Evolutionary conservation across 495 filamentous ascomycete genomes (phyloP).

Genomic region (Tuber calosporum): DNA sequence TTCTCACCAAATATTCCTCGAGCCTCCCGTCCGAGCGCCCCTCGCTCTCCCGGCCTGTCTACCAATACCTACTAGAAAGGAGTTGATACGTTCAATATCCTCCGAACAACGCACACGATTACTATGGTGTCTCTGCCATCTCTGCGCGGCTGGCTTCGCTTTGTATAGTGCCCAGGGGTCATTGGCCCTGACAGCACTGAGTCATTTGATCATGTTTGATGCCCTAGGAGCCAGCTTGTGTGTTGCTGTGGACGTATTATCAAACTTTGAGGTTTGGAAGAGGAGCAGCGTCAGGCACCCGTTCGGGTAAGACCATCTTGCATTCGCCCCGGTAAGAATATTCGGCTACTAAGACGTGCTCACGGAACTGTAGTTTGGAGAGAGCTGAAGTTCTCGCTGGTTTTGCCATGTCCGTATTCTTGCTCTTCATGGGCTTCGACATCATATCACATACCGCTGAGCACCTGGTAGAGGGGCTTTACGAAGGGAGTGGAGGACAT

Average conservation of each 20-base stretch:
- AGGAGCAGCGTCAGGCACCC: slow-evolving; percentile 86
- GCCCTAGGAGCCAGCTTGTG: slow-evolving; percentile 88
- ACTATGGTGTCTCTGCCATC: slow-evolving; percentile 85
- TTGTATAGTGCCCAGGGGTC: slow-evolving; percentile 78
- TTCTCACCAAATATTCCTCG: slow-evolving; percentile 92
- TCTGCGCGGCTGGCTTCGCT: slow-evolving; percentile 69
- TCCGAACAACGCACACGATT: slow-evolving; percentile 72
- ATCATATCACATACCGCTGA: slow-evolving; percentile 86
- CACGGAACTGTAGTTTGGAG: slow-evolving; percentile 52
- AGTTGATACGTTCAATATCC: slow-evolving; percentile 79
- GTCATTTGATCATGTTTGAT: slow-evolving; percentile 89
- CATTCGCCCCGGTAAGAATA: not conserved
- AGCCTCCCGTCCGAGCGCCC: slow-evolving; percentile 81
- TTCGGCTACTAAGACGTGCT: slow-evolving; percentile 1
- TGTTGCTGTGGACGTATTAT: slow-evolving; percentile 81
- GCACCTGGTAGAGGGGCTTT: slow-evolving; percentile 62
- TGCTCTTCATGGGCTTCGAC: slow-evolving; percentile 94
- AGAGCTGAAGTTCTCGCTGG: slow-evolving; percentile 88
- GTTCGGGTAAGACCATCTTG: slow-evolving; percentile 54
- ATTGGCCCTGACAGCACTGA: slow-evolving; percentile 86
- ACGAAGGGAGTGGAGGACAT: slow-evolving; percentile 43
- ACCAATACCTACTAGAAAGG: slow-evolving; percentile 81
- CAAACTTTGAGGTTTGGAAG: slow-evolving; percentile 97
- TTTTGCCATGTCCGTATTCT: slow-evolving; percentile 91
- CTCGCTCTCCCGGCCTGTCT: slow-evolving; percentile 86